These are phyloP conservation scores for Boletus patriciae DNA, from an alignment of 768 basidiomycete species.

Conservation along the genomic window DNA sequence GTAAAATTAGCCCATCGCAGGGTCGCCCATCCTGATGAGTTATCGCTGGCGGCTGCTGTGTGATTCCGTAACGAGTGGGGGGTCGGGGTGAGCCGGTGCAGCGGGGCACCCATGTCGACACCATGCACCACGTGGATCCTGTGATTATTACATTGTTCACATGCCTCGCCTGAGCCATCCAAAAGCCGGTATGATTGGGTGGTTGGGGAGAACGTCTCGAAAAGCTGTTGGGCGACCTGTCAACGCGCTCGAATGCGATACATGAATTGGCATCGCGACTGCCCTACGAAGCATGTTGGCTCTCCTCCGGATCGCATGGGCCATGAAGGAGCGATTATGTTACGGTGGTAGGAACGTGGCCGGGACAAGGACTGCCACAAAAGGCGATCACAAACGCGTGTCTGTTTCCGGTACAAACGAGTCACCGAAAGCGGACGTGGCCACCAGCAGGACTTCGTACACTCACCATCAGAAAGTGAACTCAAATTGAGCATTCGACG, in stretches of 20 bases:
- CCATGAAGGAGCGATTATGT: not conserved
- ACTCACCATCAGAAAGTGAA: conserved; percentile 1
- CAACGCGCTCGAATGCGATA: too few relatives aligned
- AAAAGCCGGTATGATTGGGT: too few relatives aligned
- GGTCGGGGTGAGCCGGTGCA: too few relatives aligned
- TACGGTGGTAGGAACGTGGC: not conserved
- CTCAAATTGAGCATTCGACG: not conserved
- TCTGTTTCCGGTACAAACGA: conserved; percentile 18
- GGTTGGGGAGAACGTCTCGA: not conserved
- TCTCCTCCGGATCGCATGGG: not conserved
- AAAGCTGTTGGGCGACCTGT: not conserved
- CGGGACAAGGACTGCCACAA: conserved; percentile 9
- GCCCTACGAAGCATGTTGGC: not conserved
- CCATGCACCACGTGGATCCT: too few relatives aligned
- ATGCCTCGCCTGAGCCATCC: too few relatives aligned
- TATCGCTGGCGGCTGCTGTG: too few relatives aligned
- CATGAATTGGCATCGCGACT: not conserved
- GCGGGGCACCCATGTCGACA: too few relatives aligned
- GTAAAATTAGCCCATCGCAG: not conserved
- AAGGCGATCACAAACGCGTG: conserved; percentile 5
- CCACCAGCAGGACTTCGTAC: conserved; percentile 13
- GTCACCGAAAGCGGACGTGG: conserved; percentile 9
- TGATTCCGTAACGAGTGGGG: too few relatives aligned
- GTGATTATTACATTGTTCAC: too few relatives aligned
- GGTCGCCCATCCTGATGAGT: too few relatives aligned